Evolutionary conservation across 192 early-diverging fungal species (phyloP).

Genomic region (Coemansia sp.): DNA sequence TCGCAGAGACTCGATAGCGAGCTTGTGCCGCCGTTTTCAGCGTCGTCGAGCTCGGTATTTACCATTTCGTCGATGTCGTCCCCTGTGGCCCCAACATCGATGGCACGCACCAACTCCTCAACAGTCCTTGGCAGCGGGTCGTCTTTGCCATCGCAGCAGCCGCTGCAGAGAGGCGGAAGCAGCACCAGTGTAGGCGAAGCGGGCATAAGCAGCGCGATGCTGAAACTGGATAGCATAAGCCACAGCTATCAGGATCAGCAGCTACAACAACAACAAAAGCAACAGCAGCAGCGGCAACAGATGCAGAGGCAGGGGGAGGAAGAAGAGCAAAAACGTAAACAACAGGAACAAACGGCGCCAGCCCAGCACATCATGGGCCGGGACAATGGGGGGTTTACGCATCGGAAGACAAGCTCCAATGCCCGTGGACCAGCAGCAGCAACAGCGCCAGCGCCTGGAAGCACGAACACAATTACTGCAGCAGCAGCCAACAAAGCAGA

Average conservation of each 20-base stretch:
- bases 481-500: not conserved
- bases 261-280: slow-evolving; percentile 10
- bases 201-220: not conserved
- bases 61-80: slow-evolving; percentile 17
- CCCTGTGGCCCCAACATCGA: slow-evolving; percentile 10
- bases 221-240: slow-evolving; percentile 11
- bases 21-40: not conserved
- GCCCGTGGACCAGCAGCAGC: slow-evolving; percentile 1
- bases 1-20: not conserved
- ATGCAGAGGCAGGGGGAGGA: not conserved
- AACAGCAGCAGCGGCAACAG: slow-evolving; percentile 6
- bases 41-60: slow-evolving; percentile 21
- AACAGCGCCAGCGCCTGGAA: not conserved
- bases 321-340: slow-evolving; percentile 7
- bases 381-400: slow-evolving; percentile 5
- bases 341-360: slow-evolving; percentile 9
- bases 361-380: not conserved
- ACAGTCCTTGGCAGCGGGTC: not conserved
- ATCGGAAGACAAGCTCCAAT: slow-evolving; percentile 15
- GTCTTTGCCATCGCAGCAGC: slow-evolving; percentile 14
- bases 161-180: slow-evolving; percentile 19
- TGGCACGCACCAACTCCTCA: slow-evolving; percentile 1
- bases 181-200: slow-evolving; percentile 10
- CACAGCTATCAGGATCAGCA: slow-evolving; percentile 7
- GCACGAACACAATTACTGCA: not conserved